Base-by-base conservation (phyloP, 345 rosid species). In the Gossypium herbaceum region DNA sequence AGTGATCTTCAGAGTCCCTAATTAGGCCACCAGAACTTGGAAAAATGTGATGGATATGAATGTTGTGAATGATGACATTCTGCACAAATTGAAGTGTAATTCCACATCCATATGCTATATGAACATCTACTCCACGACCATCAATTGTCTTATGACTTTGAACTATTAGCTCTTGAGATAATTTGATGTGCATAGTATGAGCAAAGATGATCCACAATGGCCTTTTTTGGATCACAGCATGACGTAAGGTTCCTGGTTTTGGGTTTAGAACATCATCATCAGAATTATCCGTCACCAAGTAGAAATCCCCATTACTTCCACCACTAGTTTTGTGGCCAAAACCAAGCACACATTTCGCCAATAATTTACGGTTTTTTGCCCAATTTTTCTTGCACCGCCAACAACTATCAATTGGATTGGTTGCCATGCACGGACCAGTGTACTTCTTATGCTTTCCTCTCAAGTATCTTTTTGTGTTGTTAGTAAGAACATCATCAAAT, bases 301-400 rank as follows among this genome's bases (percentile, higher is more conserved):
- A 94, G 75, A 71, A 29, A 15, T 51, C 75, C 5, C 97, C 97
- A 0, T 5, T 17, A 74, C 75, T 78, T 4, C 98, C 97, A 72
- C 98, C 97, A 2, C 71, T 83, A 54, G 94, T 85, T 45, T 6
- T 83, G 62, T 81, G 82, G 77, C 94, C 97, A 27, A 94, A 94
- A 20, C 97, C 98, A 0, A 78, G 85, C 16, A 19, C 94, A 48
- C 97, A 92, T 2, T 81, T 75, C 0, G 87, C 90, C 51, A 94
- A 68, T 65, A 70, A 81, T 79, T 92, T 77, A 9, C 96, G 84
- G 43, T 91, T 77, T 9, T 65, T n/a, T 15, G 81, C 81, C 92
- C 39, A 29, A 29, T 29, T 29, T 4, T 29, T 29, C 39, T 29
- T 29, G 1, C 39, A 29, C 39, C 39, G 39, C 39, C 39, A 4